phyloP scores from a whole-genome alignment of 2,329 filamentous ascomycete species.

The Trichoderma sp. region DNA sequence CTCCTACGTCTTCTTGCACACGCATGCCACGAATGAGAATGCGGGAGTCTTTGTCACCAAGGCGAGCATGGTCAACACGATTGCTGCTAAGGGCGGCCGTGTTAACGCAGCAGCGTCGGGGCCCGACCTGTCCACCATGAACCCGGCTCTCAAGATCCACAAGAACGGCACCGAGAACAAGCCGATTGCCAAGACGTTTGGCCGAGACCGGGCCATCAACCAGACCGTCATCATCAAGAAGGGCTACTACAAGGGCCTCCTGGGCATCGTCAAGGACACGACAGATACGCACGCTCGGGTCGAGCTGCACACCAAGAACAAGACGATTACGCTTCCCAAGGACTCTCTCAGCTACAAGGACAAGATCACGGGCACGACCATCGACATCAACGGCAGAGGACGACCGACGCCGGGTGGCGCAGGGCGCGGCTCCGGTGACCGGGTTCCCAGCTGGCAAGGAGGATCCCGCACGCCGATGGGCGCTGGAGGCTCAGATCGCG shows the following conservation, averaged over 20 bases:
- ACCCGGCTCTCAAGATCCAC: conserved; percentile 80
- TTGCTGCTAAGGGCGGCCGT: conserved; percentile 91
- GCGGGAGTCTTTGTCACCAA: conserved; percentile 87
- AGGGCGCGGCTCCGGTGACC: conserved; percentile 51
- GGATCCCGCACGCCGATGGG: conserved; percentile 70
- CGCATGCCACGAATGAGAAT: conserved; percentile 81
- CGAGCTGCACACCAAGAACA: conserved; percentile 92
- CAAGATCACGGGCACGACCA: conserved; percentile 73
- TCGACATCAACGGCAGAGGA: conserved; percentile 63
- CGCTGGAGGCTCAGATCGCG: conserved; percentile 62
- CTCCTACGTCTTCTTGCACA: conserved; percentile 88
- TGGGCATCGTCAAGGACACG: conserved; percentile 95
- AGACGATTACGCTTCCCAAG: conserved; percentile 83
- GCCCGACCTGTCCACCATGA: conserved; percentile 87
- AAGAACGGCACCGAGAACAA: conserved; percentile 56
- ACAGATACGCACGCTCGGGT: conserved; percentile 84
- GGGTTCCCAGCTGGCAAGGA: conserved; percentile 61
- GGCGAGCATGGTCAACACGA: conserved; percentile 80
- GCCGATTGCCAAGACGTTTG: conserved; percentile 65
- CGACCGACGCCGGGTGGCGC: conserved; percentile 49
- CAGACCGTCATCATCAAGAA: conserved; percentile 88
- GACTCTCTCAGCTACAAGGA: conserved; percentile 85
- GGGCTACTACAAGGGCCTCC: conserved; percentile 86
- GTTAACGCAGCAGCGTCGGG: conserved; percentile 62
- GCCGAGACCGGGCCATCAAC: conserved; percentile 81